These are phyloP conservation scores for Magnolia sinica DNA, from an alignment of 164 flowering plant species.

Conservation along the genomic window DNA sequence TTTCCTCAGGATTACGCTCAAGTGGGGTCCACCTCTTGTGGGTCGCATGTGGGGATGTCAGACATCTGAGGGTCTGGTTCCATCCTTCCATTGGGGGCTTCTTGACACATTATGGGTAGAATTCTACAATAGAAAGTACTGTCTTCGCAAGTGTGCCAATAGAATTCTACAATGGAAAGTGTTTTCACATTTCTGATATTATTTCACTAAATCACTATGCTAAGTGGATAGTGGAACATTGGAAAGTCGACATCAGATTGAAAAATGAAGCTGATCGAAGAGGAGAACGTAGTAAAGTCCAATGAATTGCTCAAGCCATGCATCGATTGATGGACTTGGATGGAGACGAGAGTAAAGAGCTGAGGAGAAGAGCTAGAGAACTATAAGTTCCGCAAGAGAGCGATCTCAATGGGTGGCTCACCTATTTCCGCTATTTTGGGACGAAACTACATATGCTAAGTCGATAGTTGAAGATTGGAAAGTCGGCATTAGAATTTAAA, in stretches of 20 bases:
- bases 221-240: constrained; percentile 50
- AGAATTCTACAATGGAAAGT: constrained; percentile 55
- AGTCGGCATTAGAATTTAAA: constrained; percentile 41
- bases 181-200: constrained; percentile 39
- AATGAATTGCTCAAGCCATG: too few relatives aligned
- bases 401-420: constrained; percentile 17
- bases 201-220: constrained; percentile 37
- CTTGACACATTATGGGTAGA: constrained; percentile 62
- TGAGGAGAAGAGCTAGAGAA: too few relatives aligned
- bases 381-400: too few relatives aligned
- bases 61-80: constrained; percentile 41
- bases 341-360: too few relatives aligned
- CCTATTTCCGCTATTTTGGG: constrained; percentile 41
- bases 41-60: constrained; percentile 23
- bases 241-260: constrained; percentile 53
- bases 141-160: too few relatives aligned
- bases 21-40: constrained; percentile 28
- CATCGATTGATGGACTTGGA: too few relatives aligned
- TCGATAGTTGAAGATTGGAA: constrained; percentile 58
- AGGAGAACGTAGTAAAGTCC: too few relatives aligned
- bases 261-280: constrained; percentile 20
- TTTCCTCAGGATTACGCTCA: too few relatives aligned
- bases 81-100: constrained; percentile 64
- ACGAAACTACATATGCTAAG: constrained; percentile 40
- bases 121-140: too few relatives aligned